Evolutionary conservation across 257 asterid species (phyloP).

Genomic region (Leonotis leonurus): DNA sequence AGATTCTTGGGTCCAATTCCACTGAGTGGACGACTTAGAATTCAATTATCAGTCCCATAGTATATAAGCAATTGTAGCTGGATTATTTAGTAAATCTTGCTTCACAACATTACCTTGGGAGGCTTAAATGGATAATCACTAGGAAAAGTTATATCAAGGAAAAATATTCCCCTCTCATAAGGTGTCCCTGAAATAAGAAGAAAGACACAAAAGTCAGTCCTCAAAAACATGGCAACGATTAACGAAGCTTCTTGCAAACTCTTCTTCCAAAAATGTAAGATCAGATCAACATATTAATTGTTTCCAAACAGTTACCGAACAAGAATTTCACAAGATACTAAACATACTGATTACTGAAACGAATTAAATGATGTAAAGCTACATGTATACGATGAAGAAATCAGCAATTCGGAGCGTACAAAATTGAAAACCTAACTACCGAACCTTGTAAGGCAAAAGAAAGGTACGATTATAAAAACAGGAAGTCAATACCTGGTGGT

Average conservation of each 20-base stretch:
- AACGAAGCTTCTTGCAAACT: background rate
- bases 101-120: conserved; percentile 62
- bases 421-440: background rate
- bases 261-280: background rate
- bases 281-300: background rate
- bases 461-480: conserved; percentile 2
- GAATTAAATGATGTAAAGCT: background rate
- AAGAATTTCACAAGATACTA: background rate
- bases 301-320: background rate
- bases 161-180: conserved; percentile 77
- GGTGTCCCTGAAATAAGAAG: conserved; percentile 64
- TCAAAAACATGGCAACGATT: background rate
- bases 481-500: conserved; percentile 48
- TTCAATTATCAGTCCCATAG: background rate
- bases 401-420: background rate
- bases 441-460: background rate
- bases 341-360: background rate
- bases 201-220: background rate
- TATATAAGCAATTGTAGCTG: background rate
- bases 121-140: conserved; percentile 81
- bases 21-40: background rate
- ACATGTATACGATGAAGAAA: background rate
- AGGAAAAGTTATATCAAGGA: conserved; percentile 85
- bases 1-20: background rate
- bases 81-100: background rate